These are phyloP conservation scores for Wickerhamomyces ciferrii DNA, from an alignment of 805 yeast genomes.

Conservation along the genomic window DNA sequence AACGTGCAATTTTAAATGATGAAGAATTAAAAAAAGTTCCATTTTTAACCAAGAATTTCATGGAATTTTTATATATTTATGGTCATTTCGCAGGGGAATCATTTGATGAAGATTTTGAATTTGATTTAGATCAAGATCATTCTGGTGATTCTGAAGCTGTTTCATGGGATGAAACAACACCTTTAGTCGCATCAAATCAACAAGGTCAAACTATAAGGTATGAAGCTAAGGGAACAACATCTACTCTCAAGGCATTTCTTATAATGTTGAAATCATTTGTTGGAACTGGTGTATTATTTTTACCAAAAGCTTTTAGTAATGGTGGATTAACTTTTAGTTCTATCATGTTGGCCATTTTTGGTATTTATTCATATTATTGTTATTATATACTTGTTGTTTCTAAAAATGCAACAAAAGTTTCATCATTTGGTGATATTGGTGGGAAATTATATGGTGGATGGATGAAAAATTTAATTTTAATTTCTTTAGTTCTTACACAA, in stretches of 20 bases:
- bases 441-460: slow-evolving; percentile 53
- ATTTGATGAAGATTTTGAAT: slow-evolving; percentile 59
- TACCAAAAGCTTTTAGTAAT: slow-evolving; percentile 65
- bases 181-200: slow-evolving; percentile 17
- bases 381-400: slow-evolving; percentile 58
- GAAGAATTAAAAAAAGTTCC: slow-evolving; percentile 32
- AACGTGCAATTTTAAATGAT: slow-evolving; percentile 14
- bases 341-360: slow-evolving; percentile 49
- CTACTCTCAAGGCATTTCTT: slow-evolving; percentile 68
- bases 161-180: slow-evolving; percentile 21
- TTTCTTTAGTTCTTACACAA: slow-evolving; percentile 66
- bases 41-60: slow-evolving; percentile 62
- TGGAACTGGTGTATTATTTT: slow-evolving; percentile 70
- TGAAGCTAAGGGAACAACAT: slow-evolving; percentile 56
- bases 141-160: slow-evolving; percentile 13
- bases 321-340: slow-evolving; percentile 67
- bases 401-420: slow-evolving; percentile 53
- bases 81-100: slow-evolving; percentile 89
- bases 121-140: slow-evolving; percentile 34
- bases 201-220: slow-evolving; percentile 7
- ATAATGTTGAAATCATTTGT: slow-evolving; percentile 68
- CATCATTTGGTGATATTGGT: slow-evolving; percentile 82
- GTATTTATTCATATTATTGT: slow-evolving; percentile 73
- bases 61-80: slow-evolving; percentile 72
- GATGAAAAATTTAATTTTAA: slow-evolving; percentile 58